phyloP scores from a whole-genome alignment of 169 alveolate genomes.

The Fabrea salina region DNA sequence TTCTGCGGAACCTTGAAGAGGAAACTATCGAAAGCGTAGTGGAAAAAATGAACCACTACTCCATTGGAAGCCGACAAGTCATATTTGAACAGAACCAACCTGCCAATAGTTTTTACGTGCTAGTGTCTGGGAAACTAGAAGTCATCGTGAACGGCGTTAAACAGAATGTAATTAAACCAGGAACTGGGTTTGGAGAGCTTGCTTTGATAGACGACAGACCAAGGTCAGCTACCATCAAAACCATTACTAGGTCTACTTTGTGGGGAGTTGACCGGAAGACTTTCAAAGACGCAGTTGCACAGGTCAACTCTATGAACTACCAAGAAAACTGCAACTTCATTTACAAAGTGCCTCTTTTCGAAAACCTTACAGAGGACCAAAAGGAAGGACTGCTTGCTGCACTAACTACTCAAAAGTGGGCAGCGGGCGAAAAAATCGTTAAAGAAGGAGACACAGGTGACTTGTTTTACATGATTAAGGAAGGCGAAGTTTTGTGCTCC shows the following conservation, averaged over 20 bases:
- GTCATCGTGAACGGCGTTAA: background rate
- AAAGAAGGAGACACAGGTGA: conserved; percentile 65
- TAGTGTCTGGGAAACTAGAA: conserved; percentile 16
- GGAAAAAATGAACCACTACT: conserved; percentile 12
- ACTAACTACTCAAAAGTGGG: conserved; percentile 28
- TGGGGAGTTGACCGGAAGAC: conserved; percentile 94
- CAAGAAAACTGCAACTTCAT: conserved; percentile 87
- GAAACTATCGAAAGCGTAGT: background rate
- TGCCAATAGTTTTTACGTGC: conserved; percentile 9
- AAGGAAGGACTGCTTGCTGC: conserved; percentile 44
- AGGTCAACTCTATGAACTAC: conserved; percentile 56
- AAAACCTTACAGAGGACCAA: conserved; percentile 86
- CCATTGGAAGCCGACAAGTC: background rate
- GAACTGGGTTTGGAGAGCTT: conserved; percentile 97
- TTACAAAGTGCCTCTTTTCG: conserved; percentile 86
- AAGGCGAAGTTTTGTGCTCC: conserved; percentile 52
- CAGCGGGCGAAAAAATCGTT: conserved; percentile 43
- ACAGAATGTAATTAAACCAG: conserved; percentile 41
- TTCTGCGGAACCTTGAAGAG: background rate
- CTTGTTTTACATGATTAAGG: conserved; percentile 55
- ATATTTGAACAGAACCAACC: conserved; percentile 33
- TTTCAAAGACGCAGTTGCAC: conserved; percentile 61
- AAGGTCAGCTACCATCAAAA: conserved; percentile 93
- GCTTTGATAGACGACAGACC: conserved; percentile 97
- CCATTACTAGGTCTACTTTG: conserved; percentile 60